Conservation (phyloP, 257 asterid genomes). For the Echium plantagineum region DNA sequence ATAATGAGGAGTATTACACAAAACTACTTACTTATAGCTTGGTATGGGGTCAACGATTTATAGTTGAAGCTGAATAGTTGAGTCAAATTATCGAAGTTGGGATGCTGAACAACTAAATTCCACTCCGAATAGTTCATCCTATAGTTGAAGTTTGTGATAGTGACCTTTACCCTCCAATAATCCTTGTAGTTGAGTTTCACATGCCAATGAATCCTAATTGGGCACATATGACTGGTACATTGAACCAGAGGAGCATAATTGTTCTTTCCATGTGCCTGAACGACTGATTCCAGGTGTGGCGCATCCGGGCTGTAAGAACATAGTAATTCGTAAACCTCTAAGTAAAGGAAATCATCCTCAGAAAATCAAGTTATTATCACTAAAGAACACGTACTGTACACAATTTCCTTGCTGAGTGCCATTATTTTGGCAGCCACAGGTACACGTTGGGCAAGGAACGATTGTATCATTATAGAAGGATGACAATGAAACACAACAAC, state of each 20-base stretch:
- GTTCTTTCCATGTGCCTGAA: conserved; percentile 7
- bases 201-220: conserved; percentile 20
- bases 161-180: conserved; percentile 19
- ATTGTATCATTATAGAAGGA: conserved; percentile 18
- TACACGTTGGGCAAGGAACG: conserved; percentile 18
- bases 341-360: neutral
- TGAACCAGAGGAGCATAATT: conserved; percentile 16
- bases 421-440: conserved; percentile 18
- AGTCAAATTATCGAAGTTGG: conserved; percentile 15
- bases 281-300: conserved; percentile 17
- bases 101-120: conserved; percentile 21
- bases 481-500: conserved; percentile 23
- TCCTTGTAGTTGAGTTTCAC: conserved; percentile 19
- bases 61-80: conserved; percentile 16
- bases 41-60: conserved; percentile 18
- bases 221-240: conserved; percentile 20
- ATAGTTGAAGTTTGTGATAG: conserved; percentile 22
- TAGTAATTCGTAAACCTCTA: neutral
- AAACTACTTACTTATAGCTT: conserved; percentile 8
- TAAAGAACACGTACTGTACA: conserved; percentile 10
- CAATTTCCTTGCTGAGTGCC: conserved; percentile 15
- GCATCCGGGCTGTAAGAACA: conserved; percentile 12
- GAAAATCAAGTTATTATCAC: neutral
- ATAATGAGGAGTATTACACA: conserved; percentile 11
- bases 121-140: conserved; percentile 19